Conservation (phyloP, 768 basidiomycete genomes). For the Amanita jacksonii region DNA sequence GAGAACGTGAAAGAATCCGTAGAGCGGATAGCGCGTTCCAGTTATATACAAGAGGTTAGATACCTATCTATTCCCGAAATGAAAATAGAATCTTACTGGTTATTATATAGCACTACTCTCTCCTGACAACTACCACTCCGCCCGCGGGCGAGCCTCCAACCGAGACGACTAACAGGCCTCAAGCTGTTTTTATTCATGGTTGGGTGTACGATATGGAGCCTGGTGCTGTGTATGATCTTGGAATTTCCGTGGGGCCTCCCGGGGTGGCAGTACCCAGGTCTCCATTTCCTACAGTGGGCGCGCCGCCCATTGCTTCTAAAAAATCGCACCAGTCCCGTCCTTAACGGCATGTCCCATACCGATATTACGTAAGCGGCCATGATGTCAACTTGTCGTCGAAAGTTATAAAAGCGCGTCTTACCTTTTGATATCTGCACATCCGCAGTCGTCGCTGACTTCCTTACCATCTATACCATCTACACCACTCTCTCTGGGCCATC, state of each 20-base stretch:
- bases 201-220: constrained; percentile 19
- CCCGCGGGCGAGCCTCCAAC: neutral
- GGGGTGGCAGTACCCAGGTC: constrained; percentile 11
- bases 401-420: neutral
- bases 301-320: too few species aligned
- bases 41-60: neutral
- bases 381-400: neutral
- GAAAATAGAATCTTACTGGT: neutral
- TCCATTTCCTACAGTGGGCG: constrained; percentile 11
- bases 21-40: constrained; percentile 9
- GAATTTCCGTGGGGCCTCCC: constrained; percentile 15
- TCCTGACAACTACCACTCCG: neutral
- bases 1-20: constrained; percentile 15
- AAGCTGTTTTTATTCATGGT: constrained; percentile 16
- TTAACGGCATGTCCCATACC: too few species aligned
- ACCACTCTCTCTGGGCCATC: neutral
- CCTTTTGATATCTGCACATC: neutral
- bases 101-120: neutral
- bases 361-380: neutral
- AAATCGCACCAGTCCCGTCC: too few species aligned
- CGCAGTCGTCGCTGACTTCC: neutral
- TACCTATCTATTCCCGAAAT: neutral
- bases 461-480: neutral
- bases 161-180: neutral
- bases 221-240: constrained; percentile 15